Evolutionary conservation across 805 yeast genomes (phyloP), one percentile per base, ranked within the genome.

Genomic region (Myxozyma neotropica): DNA sequence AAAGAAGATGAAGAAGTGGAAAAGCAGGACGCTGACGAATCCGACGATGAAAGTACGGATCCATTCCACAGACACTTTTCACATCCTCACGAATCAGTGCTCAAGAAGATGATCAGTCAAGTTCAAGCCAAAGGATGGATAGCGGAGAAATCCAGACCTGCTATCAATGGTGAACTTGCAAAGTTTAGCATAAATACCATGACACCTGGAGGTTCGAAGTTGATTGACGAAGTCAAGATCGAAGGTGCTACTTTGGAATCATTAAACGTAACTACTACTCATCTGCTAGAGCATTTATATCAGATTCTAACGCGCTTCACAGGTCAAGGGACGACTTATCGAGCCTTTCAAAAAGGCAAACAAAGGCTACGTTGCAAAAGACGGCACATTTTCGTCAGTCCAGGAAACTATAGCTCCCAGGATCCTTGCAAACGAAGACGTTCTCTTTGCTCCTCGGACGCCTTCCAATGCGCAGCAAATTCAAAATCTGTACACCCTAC

Each of bases 1-100:
- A 38, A 8, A n/a, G 43, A 19, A n/a, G 43, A 38, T 38, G 21
- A 38, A 10, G 79, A 75, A 24, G n/a, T n/a, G n/a, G n/a, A n/a
- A n/a, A n/a, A n/a, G n/a, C n/a, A n/a, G n/a, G n/a, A n/a, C n/a
- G n/a, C n/a, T n/a, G n/a, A n/a, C n/a, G 29, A 23, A 23, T 72
- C 73, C 48, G 79, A 75, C 17, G 77, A 73, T 4, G 77, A 75
- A 48, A 54, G 65, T 10, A 70, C 73, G 6, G 97, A 93, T 73
- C 89, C 96, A 0, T 91, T 88, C 67, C 88, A 88, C 61, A 69
- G 74, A 12, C 98, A 92, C 71, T 92, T 87, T 72, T 86, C 58
- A 3, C 55, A 44, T 27, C 57, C 58, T 13, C 53, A 55, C 23
- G 33, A 35, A 15, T 27, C 33, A 4, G 31, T 19, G 13, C 53